Conservation (phyloP, 2,329 filamentous ascomycete genomes). For the Waltergamsia citrina region DNA sequence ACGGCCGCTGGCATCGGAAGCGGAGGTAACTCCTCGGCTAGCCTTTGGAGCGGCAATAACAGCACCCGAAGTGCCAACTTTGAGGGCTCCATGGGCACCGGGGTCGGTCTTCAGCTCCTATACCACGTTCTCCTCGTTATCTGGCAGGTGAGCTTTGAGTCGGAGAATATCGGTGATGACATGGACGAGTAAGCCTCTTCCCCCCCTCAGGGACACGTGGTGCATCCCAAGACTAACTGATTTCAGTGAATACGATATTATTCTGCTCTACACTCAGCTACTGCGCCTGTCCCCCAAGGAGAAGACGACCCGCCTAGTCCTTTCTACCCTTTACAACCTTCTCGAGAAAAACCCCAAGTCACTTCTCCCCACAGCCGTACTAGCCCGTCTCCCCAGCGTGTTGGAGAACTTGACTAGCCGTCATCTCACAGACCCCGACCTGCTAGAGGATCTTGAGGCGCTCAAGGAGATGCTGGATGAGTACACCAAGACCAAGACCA, state of each 20-base stretch:
- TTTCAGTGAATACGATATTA: constrained; percentile 81
- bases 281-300: constrained; percentile 91
- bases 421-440: constrained; percentile 54
- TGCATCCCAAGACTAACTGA: not conserved
- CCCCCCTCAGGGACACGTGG: not conserved
- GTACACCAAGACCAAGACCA: constrained; percentile 61
- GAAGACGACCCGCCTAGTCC: constrained; percentile 86
- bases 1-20: constrained; percentile 65
- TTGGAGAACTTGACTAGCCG: constrained; percentile 53
- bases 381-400: constrained; percentile 68
- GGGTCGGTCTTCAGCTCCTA: constrained; percentile 83
- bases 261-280: constrained; percentile 86
- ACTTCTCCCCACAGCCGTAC: constrained; percentile 73
- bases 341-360: constrained; percentile 61
- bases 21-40: constrained; percentile 52
- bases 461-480: constrained; percentile 57
- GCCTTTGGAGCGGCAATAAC: constrained; percentile 49
- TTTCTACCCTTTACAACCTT: constrained; percentile 85
- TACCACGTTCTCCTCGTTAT: constrained; percentile 90
- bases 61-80: constrained; percentile 49
- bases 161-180: constrained; percentile 60
- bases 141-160: constrained; percentile 96
- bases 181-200: constrained; percentile 66
- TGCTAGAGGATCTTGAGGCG: constrained; percentile 51
- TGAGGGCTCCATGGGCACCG: constrained; percentile 59